Evolutionary conservation across 148 eudicot species (phyloP).

Genomic region (Persicaria maculosa): DNA sequence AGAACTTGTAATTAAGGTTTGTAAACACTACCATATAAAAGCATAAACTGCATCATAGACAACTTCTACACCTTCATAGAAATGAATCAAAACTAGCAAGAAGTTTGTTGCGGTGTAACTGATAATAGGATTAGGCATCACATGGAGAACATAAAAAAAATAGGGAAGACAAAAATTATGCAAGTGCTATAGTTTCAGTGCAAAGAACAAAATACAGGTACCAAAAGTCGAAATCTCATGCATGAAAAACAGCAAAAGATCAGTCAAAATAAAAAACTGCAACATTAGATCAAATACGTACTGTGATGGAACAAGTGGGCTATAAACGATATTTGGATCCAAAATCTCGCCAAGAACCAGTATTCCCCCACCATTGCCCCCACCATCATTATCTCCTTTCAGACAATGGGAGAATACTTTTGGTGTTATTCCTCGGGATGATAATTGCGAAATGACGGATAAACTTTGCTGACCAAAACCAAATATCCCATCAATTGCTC

Average conservation of each 20-base stretch:
- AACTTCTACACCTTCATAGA: not conserved
- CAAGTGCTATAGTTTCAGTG: not conserved
- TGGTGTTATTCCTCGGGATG: slow-evolving; percentile 86
- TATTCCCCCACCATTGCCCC: slow-evolving; percentile 87
- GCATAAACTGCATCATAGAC: not conserved
- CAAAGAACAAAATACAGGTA: not conserved
- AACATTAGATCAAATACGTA: slow-evolving; percentile 40
- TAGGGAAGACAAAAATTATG: not conserved
- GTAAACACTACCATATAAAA: not conserved
- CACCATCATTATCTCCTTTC: slow-evolving; percentile 46
- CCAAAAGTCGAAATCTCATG: not conserved
- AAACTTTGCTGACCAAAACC: slow-evolving; percentile 89
- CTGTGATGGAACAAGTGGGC: slow-evolving; percentile 97
- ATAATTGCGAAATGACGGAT: slow-evolving; percentile 83
- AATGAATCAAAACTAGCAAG: not conserved
- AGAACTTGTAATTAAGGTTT: not conserved
- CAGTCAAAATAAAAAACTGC: not conserved
- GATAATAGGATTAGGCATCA: not conserved
- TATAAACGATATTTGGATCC: slow-evolving; percentile 88
- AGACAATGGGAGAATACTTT: slow-evolving; percentile 95
- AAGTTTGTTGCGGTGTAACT: not conserved
- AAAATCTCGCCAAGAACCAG: slow-evolving; percentile 98
- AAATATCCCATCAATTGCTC: slow-evolving; percentile 94
- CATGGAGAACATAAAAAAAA: not conserved
- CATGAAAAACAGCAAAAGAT: not conserved